Base-by-base conservation (phyloP, 2,329 filamentous ascomycete genomes). In the Paradendryphiella salina region DNA sequence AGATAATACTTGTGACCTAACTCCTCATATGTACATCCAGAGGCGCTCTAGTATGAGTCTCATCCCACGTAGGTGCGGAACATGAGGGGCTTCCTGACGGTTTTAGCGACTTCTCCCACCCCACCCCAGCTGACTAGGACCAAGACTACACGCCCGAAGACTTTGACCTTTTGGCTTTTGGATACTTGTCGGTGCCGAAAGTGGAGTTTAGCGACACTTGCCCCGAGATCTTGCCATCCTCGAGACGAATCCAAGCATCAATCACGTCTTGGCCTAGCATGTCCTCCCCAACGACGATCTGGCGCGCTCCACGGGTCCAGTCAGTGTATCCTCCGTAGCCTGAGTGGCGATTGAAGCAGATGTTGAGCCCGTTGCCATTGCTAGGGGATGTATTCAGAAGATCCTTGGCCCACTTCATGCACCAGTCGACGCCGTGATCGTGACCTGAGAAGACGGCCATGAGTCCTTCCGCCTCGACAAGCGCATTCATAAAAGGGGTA, bases 241-340 rank as follows among this genome's bases (percentile, higher is more conserved):
- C 84, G 23, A 87, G 72, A 1, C 83, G 76, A 31, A 86, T 81
- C 79, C 83, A 87, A 0, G 83, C 86, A 28, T 84, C 77, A 0
- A 83, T 69, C 31, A 77, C 76, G 15, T 63, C 59, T 9, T 71
- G 56, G 5, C 61, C 60, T 13, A 83, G 61, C 17, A 68, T 68
- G 1, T 73, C 64, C 33, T 80, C 73, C 1, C 76, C 71, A 1
- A 86, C 57, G 2, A 76, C 59, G 10, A 87, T 71, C 58, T 86
- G 81, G 1, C 84, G 75, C 4, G 79, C 78, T 1, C 86, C 86
- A 0, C 86, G 80, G 8, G 80, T 79, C 82, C 82, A 87, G 37
- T 77, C 59, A 0, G 85, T 84, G 59, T 89, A 89, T 0, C 87
- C 86, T 0, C 86, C 87, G 47, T 89, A 89, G 0, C 87, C 86